Evolutionary conservation across 495 filamentous ascomycete species (phyloP), one percentile per base, ranked within the genome.

Genomic region (Penicillium ucsense): DNA sequence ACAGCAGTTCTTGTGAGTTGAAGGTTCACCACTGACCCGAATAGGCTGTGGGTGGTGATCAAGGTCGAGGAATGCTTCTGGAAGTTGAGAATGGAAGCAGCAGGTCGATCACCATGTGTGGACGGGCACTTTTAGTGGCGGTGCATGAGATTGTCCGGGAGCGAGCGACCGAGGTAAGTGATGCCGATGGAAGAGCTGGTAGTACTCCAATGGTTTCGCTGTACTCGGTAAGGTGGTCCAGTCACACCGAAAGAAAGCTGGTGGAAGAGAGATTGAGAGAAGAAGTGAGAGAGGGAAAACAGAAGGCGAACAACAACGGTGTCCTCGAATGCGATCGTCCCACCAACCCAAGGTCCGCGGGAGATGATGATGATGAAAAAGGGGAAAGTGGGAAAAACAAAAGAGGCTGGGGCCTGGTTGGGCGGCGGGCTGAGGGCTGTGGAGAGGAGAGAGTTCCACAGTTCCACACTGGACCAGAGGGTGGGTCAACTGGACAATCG

Each of bases 331-430:
- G 20, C 20, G 20, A 20, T 20, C 20, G 20, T 20, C 20, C 20
- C 20, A 20, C 20, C 20, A 20, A 20, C 20, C 20, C 20, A 29
- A 27, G 30, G 31, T 38, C 31, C 27, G 31, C 40, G 45, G 29
- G 36, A 31, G 10, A 38, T 31, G 41, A 8, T 35, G 20, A 44
- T 20, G 50, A 31, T 34, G 10, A 29, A 41, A 48, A 59, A 54
- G 35, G 45, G 43, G 45, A 48, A 45, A 28, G 20, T 29, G 20
- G 35, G 12, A 46, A 38, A 59, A 59, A 60, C 49, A 55, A 47
- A 20, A 56, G 55, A 48, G 55, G 58, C 52, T 59, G 56, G 59
- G 51, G 33, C 37, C 50, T 50, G 59, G 59, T 52, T 53, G 59
- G 46, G 49, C 37, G 1, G 39, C n/a, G 28, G 8, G 9, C 4